A percentile compares a stretch with the other conserved stretches of the same genome.
Evolutionary conservation across 352 stramenopile species (phyloP).

Genomic region (Phytophthora citricola): DNA sequence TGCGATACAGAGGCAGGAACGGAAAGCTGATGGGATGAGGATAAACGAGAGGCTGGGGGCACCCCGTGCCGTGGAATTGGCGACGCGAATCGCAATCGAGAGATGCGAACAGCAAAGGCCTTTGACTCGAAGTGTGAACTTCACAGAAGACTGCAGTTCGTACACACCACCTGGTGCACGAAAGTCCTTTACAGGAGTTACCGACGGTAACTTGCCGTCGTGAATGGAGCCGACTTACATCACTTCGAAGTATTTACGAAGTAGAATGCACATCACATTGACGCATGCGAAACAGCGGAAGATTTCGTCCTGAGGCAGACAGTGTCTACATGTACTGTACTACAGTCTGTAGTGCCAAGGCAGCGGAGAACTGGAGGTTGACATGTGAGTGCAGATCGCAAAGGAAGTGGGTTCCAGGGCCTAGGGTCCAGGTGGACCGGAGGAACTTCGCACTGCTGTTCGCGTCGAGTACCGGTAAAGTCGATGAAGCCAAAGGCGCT

Average conservation of each 20-base stretch:
- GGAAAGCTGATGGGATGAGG: slow-evolving; percentile 24
- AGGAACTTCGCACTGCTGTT: slow-evolving; percentile 2
- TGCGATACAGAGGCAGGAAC: slow-evolving; percentile 22
- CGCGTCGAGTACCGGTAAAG: background rate
- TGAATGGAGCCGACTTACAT: too few relatives aligned
- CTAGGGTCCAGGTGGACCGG: background rate
- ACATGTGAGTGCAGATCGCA: background rate
- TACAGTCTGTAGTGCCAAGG: background rate
- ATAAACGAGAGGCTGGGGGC: slow-evolving; percentile 21
- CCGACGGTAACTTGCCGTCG: background rate
- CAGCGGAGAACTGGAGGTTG: background rate
- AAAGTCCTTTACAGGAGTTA: slow-evolving; percentile 22
- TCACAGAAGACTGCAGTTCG: slow-evolving; percentile 7
- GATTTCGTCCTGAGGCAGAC: too few relatives aligned
- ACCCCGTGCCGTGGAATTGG: background rate
- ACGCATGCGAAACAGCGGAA: too few relatives aligned
- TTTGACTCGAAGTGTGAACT: slow-evolving; percentile 2
- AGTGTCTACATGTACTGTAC: background rate
- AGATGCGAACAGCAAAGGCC: slow-evolving; percentile 16
- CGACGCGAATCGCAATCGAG: background rate
- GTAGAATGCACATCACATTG: too few relatives aligned
- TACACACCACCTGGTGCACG: slow-evolving; percentile 21
- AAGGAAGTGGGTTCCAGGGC: background rate
- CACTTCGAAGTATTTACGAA: too few relatives aligned
- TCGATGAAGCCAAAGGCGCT: background rate